Conservation (phyloP, 2,329 filamentous ascomycete genomes). For the Fusarium penzigii region DNA sequence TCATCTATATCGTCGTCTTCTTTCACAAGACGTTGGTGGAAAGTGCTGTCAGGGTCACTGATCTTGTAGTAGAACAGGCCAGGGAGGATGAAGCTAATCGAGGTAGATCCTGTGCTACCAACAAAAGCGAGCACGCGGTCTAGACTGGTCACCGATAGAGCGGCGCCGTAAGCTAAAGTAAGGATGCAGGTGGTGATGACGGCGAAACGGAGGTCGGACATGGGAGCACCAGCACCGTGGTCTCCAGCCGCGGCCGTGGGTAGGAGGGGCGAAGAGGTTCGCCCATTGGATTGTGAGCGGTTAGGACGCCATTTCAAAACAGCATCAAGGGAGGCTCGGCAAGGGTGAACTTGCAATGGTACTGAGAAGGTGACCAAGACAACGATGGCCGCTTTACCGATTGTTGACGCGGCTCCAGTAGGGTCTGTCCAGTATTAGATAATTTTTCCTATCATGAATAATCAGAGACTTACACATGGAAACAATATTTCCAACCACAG, state of each 20-base stretch:
- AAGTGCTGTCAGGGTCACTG: constrained; percentile 80
- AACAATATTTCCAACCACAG: constrained; percentile 88
- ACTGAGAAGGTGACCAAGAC: constrained; percentile 96
- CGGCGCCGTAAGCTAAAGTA: constrained; percentile 79
- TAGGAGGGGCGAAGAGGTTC: constrained; percentile 46
- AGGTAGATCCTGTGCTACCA: constrained; percentile 89
- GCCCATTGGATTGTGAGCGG: constrained; percentile 40
- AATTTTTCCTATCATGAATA: no score
- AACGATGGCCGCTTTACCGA: constrained; percentile 93
- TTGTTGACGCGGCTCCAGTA: constrained; percentile 71
- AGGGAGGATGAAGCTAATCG: constrained; percentile 95
- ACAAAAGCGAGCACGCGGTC: constrained; percentile 94
- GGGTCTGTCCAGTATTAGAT: constrained; percentile 36
- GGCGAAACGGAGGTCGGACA: constrained; percentile 88
- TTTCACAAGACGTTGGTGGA: constrained; percentile 85
- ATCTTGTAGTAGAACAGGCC: constrained; percentile 99
- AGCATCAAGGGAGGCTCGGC: constrained; percentile 90
- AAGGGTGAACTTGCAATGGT: constrained; percentile 92
- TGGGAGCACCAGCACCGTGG: constrained; percentile 58
- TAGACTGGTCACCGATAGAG: constrained; percentile 86
- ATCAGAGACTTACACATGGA: constrained; percentile 71
- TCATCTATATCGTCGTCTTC: constrained; percentile 80
- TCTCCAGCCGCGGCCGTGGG: constrained; percentile 43
- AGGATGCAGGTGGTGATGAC: constrained; percentile 85
- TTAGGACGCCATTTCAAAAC: constrained; percentile 88